These are phyloP conservation scores for Penicillium sp. DNA, from an alignment of 2,329 filamentous ascomycete species.

Conservation along the genomic window DNA sequence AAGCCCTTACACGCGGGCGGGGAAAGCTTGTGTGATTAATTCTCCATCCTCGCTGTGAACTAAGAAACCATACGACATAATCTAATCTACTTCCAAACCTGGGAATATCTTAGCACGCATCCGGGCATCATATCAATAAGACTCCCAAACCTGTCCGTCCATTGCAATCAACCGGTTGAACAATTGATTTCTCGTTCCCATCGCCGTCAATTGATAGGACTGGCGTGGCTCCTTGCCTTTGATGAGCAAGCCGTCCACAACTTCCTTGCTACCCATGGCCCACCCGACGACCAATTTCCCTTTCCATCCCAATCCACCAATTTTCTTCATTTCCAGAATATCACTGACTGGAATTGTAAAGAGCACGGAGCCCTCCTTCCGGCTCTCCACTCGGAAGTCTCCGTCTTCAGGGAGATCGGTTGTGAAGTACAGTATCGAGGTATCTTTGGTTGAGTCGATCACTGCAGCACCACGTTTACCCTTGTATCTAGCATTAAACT, in stretches of 20 bases:
- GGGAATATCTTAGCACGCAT: slow-evolving; percentile 20
- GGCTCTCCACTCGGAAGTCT: slow-evolving; percentile 45
- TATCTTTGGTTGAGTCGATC: slow-evolving; percentile 44
- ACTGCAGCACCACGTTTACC: slow-evolving; percentile 68
- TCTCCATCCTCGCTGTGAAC: too few species aligned
- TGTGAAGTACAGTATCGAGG: slow-evolving; percentile 54
- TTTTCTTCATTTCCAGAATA: slow-evolving; percentile 67
- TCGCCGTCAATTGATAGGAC: slow-evolving; percentile 61
- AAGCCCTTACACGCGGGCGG: too few species aligned
- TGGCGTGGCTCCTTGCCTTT: slow-evolving; percentile 50
- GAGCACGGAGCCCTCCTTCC: slow-evolving; percentile 49
- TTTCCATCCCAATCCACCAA: slow-evolving; percentile 79
- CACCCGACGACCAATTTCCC: slow-evolving; percentile 75
- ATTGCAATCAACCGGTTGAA: slow-evolving; percentile 75
- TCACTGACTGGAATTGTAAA: slow-evolving; percentile 68
- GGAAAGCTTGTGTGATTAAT: too few species aligned
- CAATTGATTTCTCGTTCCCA: slow-evolving; percentile 67
- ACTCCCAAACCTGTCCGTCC: slow-evolving; percentile 78
- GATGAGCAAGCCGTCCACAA: slow-evolving; percentile 69
- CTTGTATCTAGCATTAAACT: slow-evolving; percentile 64
- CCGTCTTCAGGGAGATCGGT: slow-evolving; percentile 40
- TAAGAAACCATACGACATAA: background rate
- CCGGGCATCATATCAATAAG: slow-evolving; percentile 49
- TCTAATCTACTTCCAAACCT: slow-evolving; percentile 22
- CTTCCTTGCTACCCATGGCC: slow-evolving; percentile 63